Evolutionary conservation across 2,329 filamentous ascomycete species (phyloP), one percentile per base, ranked within the genome.

Genomic region (Anthostomella pinea): DNA sequence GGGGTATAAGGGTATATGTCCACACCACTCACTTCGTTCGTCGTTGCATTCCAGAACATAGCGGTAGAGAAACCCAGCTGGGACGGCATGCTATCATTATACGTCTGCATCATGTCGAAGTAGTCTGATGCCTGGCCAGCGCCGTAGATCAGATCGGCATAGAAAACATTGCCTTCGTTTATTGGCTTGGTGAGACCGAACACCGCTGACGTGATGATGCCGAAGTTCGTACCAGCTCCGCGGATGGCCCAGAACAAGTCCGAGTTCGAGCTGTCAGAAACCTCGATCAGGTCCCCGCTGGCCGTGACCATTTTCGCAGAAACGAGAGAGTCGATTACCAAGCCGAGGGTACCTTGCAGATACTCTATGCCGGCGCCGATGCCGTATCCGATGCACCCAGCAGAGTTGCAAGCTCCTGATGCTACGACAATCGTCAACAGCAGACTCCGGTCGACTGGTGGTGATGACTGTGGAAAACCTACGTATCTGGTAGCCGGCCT

Each of bases 221-320:
- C 42, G 13, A 45, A 42, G 15, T 45, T 45, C 2, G 35, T 28
- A 2, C 35, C 42, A 5, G 42, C 42, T 9, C 42, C 42, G 5
- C 38, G 34, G 8, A 42, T 31, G 6, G 17, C 42, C 42, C 38
- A 41, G 17, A 45, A 45, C 6, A 45, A 14, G n/a, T 41, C 34
- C 4, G 46, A 17, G n/a, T 54, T 42, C 1, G 24, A 36, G 1
- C 3, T 33, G 8, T 38, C 20, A 10, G 48, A 47, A 2, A 47
- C 49, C 2, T 34, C 33, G 7, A 54, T 28, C 1, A 52, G 4
- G 2, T 45, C 23, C 0, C 48, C 48, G 1, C 18, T 8, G 2
- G 43, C 46, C 2, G 48, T 53, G n/a, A 53, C 27, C 2, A 54
- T n/a, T 2, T 26, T n/a, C 4, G 41, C 43, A 3, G 49, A 51